phyloP scores from a whole-genome alignment of 495 filamentous ascomycete genomes.

The Penicillium manginii region DNA sequence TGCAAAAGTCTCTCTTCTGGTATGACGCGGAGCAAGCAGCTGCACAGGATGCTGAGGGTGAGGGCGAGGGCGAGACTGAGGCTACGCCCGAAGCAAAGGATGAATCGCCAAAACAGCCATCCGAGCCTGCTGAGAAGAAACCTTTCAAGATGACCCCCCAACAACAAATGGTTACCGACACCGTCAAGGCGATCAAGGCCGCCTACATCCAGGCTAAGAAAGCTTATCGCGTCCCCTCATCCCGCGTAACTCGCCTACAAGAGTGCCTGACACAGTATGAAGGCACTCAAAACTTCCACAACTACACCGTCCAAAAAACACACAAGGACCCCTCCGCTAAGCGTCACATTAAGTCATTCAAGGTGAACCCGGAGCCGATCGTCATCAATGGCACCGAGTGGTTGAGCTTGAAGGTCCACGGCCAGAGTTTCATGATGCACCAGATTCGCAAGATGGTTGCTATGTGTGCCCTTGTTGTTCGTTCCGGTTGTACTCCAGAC shows the following conservation, averaged over 20 bases:
- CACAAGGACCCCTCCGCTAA: constrained; percentile 79
- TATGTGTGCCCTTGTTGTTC: constrained; percentile 81
- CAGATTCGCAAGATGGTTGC: constrained; percentile 99
- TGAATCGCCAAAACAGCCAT: constrained; percentile 7
- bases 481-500: constrained; percentile 71
- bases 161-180: constrained; percentile 51
- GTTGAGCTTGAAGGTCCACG: constrained; percentile 93
- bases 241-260: constrained; percentile 73
- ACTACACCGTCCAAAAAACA: constrained; percentile 90
- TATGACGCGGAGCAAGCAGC: constrained; percentile 27
- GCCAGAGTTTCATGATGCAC: constrained; percentile 99
- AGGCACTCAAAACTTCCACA: constrained; percentile 90
- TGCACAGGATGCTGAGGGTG: constrained; percentile 16
- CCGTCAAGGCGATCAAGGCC: constrained; percentile 73
- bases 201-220: constrained; percentile 79
- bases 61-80: not conserved
- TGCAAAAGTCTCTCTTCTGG: constrained; percentile 44
- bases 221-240: constrained; percentile 75
- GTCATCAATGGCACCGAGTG: constrained; percentile 90
- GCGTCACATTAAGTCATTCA: constrained; percentile 87
- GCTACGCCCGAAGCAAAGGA: constrained; percentile 6
- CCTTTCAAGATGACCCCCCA: constrained; percentile 31
- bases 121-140: constrained; percentile 16
- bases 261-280: constrained; percentile 68
- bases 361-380: constrained; percentile 69